A percentile compares a stretch with the other conserved stretches of the same genome.
Evolutionary conservation across 1,139 yeast genomes (phyloP).

Genomic region (Meyerozyma athensensis): DNA sequence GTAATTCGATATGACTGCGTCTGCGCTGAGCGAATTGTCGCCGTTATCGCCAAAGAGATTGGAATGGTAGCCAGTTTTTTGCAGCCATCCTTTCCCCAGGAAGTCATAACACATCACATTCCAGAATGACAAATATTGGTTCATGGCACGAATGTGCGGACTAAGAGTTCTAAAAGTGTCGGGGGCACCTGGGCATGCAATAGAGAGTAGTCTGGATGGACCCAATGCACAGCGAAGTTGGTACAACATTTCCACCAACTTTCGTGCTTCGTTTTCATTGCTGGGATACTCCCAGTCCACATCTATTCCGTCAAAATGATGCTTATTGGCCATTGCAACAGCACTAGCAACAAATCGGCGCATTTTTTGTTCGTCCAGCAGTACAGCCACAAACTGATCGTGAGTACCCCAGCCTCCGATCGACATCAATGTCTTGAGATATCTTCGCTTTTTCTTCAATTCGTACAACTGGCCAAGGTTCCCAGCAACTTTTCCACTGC

Average conservation of each 20-base stretch:
- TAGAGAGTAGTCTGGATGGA: slow-evolving; percentile 41
- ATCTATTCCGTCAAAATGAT: slow-evolving; percentile 86
- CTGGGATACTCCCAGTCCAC: slow-evolving; percentile 93
- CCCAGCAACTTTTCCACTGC: slow-evolving; percentile 33
- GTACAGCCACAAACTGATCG: slow-evolving; percentile 45
- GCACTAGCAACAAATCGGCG: slow-evolving; percentile 48
- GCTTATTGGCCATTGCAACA: slow-evolving; percentile 40
- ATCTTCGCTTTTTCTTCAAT: slow-evolving; percentile 44
- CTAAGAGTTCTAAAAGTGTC: slow-evolving; percentile 37
- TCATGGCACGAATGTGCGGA: slow-evolving; percentile 46
- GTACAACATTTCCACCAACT: slow-evolving; percentile 42
- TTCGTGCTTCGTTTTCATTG: slow-evolving; percentile 38
- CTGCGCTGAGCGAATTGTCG: slow-evolving; percentile 44
- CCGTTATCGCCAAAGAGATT: slow-evolving; percentile 50
- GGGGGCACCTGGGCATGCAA: slow-evolving; percentile 73
- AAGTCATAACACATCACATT: slow-evolving; percentile 91
- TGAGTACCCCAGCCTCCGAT: slow-evolving; percentile 87
- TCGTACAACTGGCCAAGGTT: slow-evolving; percentile 52
- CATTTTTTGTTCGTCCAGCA: slow-evolving; percentile 31
- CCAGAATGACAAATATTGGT: slow-evolving; percentile 59
- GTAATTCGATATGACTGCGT: slow-evolving; percentile 47
- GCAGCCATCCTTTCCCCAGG: slow-evolving; percentile 69
- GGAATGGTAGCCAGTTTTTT: slow-evolving; percentile 59
- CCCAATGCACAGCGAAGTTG: slow-evolving; percentile 40
- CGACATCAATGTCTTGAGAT: slow-evolving; percentile 61